Evolutionary conservation across 2,329 filamentous ascomycete genomes (phyloP).

Genomic region (Alternaria sp.): DNA sequence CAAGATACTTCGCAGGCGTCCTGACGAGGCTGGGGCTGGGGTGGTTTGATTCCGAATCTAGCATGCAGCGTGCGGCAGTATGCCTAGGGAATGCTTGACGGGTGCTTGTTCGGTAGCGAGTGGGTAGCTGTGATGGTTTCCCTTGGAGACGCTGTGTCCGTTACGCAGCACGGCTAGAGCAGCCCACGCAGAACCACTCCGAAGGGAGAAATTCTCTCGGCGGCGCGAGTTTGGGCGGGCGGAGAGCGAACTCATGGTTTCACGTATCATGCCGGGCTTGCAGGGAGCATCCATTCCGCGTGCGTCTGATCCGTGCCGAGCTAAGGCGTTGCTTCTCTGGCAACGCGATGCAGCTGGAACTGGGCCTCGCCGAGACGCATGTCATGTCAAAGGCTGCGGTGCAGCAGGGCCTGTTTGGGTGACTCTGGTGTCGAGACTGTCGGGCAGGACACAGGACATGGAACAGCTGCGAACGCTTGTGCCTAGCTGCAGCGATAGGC

Average conservation of each 20-base stretch:
- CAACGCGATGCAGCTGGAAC: constrained; percentile 29
- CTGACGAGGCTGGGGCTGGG: constrained; percentile 17
- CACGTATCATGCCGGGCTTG: constrained; percentile 28
- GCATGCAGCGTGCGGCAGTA: background rate
- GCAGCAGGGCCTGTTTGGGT: constrained; percentile 31
- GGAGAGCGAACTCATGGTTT: constrained; percentile 40
- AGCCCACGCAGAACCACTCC: constrained; percentile 18
- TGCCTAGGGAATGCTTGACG: background rate
- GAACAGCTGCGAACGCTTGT: constrained; percentile 21
- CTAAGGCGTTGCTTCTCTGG: constrained; percentile 31
- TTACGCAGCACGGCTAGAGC: constrained; percentile 28
- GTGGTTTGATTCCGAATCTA: constrained; percentile 7
- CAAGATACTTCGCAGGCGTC: constrained; percentile 8
- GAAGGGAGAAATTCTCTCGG: constrained; percentile 22
- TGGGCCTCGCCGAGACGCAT: constrained; percentile 26
- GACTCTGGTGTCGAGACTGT: constrained; percentile 10
- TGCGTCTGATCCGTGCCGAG: constrained; percentile 32
- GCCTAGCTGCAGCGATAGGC: constrained; percentile 21
- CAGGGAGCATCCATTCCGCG: constrained; percentile 36
- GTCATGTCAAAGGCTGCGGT: constrained; percentile 9
- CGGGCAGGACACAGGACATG: background rate
- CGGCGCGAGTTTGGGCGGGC: constrained; percentile 36
- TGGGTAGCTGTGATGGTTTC: constrained; percentile 25
- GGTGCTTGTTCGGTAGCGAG: constrained; percentile 24
- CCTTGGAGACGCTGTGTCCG: constrained; percentile 39